Conservation (phyloP, 75 land plant genomes). For the Pseudotsuga menziesii region DNA sequence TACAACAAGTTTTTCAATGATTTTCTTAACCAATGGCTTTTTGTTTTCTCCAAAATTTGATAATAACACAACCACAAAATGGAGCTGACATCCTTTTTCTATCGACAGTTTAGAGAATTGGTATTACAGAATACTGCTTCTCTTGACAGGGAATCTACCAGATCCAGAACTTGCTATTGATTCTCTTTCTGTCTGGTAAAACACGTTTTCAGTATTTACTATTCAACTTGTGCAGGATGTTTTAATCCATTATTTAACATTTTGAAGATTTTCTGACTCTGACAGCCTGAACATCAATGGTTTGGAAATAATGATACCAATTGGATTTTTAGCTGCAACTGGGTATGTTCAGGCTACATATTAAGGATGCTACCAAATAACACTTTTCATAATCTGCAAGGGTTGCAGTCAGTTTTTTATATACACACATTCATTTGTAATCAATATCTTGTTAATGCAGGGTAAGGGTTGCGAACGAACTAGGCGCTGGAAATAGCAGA, state of each 20-base stretch:
- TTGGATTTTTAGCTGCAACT: neutral
- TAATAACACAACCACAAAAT: no score
- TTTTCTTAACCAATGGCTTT: neutral
- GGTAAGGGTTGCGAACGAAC: slow-evolving; percentile 35
- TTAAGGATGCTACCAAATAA: neutral
- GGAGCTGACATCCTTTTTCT: neutral
- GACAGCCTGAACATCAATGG: neutral
- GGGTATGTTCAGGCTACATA: neutral
- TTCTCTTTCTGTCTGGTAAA: slow-evolving; percentile 9
- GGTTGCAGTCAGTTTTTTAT: no score
- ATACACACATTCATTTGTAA: neutral
- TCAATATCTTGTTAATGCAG: neutral
- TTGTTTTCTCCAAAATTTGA: no score
- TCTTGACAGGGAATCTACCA: neutral
- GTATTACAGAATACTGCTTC: slow-evolving; percentile 8
- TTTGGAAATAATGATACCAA: slow-evolving; percentile 4
- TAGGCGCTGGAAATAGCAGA: slow-evolving; percentile 27
- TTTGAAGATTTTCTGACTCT: neutral
- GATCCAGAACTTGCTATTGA: slow-evolving; percentile 1
- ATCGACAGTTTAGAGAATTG: slow-evolving; percentile 5
- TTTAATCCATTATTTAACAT: neutral
- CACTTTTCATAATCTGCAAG: neutral
- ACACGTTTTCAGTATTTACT: neutral
- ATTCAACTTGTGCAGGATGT: neutral
- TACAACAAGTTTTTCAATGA: neutral